phyloP scores from a whole-genome alignment of 2,329 filamentous ascomycete species.

The Fusarium circinatum region DNA sequence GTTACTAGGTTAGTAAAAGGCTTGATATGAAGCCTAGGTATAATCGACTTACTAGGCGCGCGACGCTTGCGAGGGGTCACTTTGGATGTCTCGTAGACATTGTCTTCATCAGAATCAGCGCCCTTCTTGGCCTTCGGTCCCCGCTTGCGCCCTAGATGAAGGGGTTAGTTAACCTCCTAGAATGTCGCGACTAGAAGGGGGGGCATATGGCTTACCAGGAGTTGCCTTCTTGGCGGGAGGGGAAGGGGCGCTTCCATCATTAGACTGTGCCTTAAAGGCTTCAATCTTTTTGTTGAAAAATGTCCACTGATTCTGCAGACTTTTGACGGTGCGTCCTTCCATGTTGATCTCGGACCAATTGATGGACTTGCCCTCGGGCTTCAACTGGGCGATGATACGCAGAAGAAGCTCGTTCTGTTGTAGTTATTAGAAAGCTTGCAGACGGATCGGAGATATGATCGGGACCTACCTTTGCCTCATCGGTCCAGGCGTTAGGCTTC shows the following conservation, averaged over 20 bases:
- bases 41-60: conserved; percentile 15
- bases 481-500: conserved; percentile 50
- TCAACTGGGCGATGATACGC: conserved; percentile 49
- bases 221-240: conserved; percentile 37
- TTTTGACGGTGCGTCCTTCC: conserved; percentile 52
- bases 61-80: conserved; percentile 32
- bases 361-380: conserved; percentile 47
- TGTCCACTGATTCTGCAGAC: conserved; percentile 52
- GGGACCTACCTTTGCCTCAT: conserved; percentile 49
- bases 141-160: conserved; percentile 38
- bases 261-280: conserved; percentile 47
- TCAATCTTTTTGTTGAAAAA: conserved; percentile 50
- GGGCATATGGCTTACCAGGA: conserved; percentile 25
- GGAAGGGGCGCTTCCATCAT: neutral
- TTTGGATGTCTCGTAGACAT: conserved; percentile 7
- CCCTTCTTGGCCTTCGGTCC: conserved; percentile 25
- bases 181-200: too few relatives aligned
- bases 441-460: neutral
- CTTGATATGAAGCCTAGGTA: neutral
- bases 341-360: conserved; percentile 51
- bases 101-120: neutral
- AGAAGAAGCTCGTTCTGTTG: conserved; percentile 50
- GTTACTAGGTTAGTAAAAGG: conserved; percentile 10
- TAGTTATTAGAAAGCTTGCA: neutral
- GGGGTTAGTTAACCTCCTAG: conserved; percentile 1